Percentiles rank a stretch among this genome's conserved stretches.
Conservation (phyloP, 768 basidiomycete species). For the Termitomyces sp. region DNA sequence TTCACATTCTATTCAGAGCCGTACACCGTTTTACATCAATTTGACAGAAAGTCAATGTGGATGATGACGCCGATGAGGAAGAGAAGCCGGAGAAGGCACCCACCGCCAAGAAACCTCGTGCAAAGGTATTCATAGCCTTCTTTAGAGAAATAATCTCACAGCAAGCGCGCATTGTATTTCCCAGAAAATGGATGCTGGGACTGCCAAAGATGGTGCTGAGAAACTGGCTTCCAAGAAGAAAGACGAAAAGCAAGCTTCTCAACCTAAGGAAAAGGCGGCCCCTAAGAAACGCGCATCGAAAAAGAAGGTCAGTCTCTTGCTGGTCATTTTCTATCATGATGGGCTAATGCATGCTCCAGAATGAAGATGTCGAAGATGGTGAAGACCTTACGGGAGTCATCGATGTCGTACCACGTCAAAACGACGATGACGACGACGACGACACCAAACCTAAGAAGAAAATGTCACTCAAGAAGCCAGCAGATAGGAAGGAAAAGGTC, state of each 20-base stretch:
- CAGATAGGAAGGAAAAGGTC: constrained; percentile 19
- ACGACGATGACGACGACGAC: constrained; percentile 34
- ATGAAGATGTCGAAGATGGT: constrained; percentile 31
- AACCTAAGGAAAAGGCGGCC: constrained; percentile 39
- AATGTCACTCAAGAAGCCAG: constrained; percentile 29
- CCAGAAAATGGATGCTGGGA: constrained; percentile 25
- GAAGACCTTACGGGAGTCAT: constrained; percentile 42
- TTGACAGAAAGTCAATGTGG: constrained; percentile 21
- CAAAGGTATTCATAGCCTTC: constrained; percentile 17
- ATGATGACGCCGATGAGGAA: constrained; percentile 33
- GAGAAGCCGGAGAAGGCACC: constrained; percentile 51
- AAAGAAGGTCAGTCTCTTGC: constrained; percentile 22
- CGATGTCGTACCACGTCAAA: constrained; percentile 29
- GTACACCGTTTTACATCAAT: no score
- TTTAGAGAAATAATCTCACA: neutral
- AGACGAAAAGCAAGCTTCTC: neutral
- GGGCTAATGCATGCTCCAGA: constrained; percentile 12
- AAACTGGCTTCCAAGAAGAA: constrained; percentile 38
- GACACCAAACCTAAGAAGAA: constrained; percentile 42
- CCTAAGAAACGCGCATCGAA: constrained; percentile 44
- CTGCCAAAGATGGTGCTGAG: constrained; percentile 36
- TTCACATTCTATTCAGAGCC: neutral
- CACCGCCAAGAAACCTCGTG: constrained; percentile 23
- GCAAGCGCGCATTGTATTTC: neutral
- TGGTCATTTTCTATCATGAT: neutral